Evolutionary conservation across 345 rosid genomes (phyloP), one percentile per base, ranked within the genome.

Genomic region (Eucalyptus curtisii): DNA sequence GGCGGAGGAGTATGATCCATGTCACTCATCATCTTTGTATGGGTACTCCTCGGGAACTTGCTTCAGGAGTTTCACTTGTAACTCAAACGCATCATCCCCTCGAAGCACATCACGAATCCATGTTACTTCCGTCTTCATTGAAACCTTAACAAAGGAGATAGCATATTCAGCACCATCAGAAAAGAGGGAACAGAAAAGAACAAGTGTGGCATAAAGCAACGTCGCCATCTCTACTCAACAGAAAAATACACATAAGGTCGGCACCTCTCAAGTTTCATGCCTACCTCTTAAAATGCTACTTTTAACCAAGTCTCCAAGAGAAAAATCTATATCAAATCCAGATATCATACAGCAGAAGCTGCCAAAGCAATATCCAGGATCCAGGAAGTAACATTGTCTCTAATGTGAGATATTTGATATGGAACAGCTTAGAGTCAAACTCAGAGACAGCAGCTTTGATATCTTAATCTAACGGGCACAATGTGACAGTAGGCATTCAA

Each of bases 121-220:
- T 47, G 96, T 92, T 42, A 97, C 97, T 94, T 97, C 99, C 42
- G 99, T 94, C 96, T 97, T 97, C 99, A 97, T 96, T 57, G 99
- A 96, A 81, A 96, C 99, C 99, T 97, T 89, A 33, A 44, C 48
- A 61, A 4, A 49, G 25, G 64, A 27, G 13, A 16, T 30, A 85
- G 61, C 89, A n/a, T 17, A 5, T 53, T 22, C 4, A n/a, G 37
- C 22, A 47, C 7, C 52, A 76, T 40, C 30, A 64, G 17, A 57
- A 33, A 55, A 40, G 52, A 80, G 25, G 30, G 30, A 20, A 82
- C 81, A 59, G 13, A 37, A 24, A 49, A 55, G 66, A n/a, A 42
- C 19, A 44, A 16, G 52, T 6, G 42, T 20, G 14, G 84, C 84
- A 11, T 22, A 76, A 76, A 40, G 84, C 4, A 40, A 40, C 27